Evolutionary conservation across 2,329 filamentous ascomycete species (phyloP).

Genomic region (Thielaviopsis ethacetica): DNA sequence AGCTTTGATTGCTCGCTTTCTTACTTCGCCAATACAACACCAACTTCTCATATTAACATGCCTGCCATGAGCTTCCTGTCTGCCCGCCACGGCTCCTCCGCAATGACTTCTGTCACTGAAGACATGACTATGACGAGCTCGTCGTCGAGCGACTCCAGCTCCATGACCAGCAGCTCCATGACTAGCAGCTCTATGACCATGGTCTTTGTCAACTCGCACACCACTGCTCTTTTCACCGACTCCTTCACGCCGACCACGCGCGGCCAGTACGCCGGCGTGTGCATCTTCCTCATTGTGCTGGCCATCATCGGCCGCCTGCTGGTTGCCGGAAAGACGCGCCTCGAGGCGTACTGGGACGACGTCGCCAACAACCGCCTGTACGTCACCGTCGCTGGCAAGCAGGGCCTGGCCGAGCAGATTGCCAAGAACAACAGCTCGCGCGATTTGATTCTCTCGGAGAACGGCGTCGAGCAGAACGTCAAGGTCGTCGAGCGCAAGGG

Average conservation of each 20-base stretch:
- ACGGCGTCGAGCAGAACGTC: conserved; percentile 69
- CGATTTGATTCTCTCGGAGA: conserved; percentile 50
- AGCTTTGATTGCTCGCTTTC: not conserved
- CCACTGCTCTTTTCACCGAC: conserved; percentile 39
- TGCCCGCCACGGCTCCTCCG: conserved; percentile 2
- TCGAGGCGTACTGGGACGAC: conserved; percentile 49
- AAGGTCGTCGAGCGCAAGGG: conserved; percentile 48
- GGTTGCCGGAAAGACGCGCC: conserved; percentile 53
- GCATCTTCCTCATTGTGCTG: conserved; percentile 76
- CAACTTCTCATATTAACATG: not conserved
- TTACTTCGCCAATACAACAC: not conserved
- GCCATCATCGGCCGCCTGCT: conserved; percentile 53
- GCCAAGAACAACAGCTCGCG: conserved; percentile 45
- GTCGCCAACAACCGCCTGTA: conserved; percentile 59
- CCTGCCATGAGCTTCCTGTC: conserved; percentile 2
- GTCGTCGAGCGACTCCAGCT: not conserved
- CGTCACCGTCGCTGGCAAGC: conserved; percentile 52
- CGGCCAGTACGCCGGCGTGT: conserved; percentile 71
- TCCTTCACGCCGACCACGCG: conserved; percentile 56
- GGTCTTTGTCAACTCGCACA: conserved; percentile 42
- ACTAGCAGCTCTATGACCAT: conserved; percentile 25
- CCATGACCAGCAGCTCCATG: conserved; percentile 1
- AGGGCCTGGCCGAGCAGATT: conserved; percentile 40
- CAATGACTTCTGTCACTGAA: conserved; percentile 1
- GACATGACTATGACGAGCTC: conserved; percentile 9